phyloP scores from a whole-genome alignment of 164 flowering plant species.

The Houttuynia cordata region DNA sequence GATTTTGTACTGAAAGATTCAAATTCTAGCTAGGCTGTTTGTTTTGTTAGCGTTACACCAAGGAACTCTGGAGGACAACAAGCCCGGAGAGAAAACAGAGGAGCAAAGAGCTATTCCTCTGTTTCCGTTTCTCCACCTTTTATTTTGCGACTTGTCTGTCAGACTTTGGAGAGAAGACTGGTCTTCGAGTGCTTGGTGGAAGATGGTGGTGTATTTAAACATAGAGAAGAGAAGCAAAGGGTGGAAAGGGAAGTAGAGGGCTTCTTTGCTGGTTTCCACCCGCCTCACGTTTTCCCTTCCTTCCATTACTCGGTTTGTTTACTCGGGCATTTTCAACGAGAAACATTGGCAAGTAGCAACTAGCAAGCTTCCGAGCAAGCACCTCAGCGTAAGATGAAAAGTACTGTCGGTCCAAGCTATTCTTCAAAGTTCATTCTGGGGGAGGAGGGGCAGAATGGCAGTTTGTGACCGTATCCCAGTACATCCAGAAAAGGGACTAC shows the following conservation, averaged over 20 bases:
- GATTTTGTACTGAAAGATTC: not conserved
- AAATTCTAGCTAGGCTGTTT: not conserved
- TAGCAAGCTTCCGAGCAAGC: not conserved
- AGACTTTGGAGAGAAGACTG: not conserved
- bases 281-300: slow-evolving; percentile 14
- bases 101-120: not conserved
- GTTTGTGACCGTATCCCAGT: no score
- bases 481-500: no score
- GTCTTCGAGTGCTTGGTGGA: not conserved
- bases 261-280: slow-evolving; percentile 1
- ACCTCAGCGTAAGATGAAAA: not conserved
- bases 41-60: not conserved
- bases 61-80: not conserved
- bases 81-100: not conserved
- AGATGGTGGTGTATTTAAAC: not conserved
- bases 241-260: not conserved
- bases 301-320: not conserved
- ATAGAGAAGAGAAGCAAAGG: not conserved
- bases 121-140: not conserved
- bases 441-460: no score
- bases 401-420: no score
- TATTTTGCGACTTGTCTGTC: not conserved
- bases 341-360: not conserved
- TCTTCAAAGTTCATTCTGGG: no score
- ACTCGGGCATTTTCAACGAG: not conserved